These are phyloP conservation scores for Gymnopilus dilepis DNA, from an alignment of 768 basidiomycete species.

Conservation along the genomic window DNA sequence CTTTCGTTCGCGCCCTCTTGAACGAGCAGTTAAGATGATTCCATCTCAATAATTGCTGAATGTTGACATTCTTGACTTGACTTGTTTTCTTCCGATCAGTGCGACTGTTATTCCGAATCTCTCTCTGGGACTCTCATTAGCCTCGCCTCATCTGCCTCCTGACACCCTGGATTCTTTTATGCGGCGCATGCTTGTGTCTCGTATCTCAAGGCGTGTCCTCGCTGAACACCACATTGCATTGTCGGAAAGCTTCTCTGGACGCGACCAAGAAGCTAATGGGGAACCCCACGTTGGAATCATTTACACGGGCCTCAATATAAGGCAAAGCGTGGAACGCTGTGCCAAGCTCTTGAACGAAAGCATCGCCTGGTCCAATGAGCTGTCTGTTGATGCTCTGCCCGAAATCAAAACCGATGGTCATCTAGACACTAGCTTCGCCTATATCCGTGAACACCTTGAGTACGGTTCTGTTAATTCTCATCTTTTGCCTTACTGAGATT, in stretches of 20 bases:
- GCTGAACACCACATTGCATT: conserved; percentile 90
- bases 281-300: conserved; percentile 86
- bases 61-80: conserved; percentile 8
- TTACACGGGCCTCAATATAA: conserved; percentile 73
- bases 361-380: conserved; percentile 49
- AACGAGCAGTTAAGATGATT: conserved; percentile 70
- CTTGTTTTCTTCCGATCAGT: conserved; percentile 38
- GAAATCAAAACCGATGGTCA: conserved; percentile 78
- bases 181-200: conserved; percentile 89
- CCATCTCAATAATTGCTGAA: conserved; percentile 9
- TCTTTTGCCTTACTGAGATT: conserved; percentile 4
- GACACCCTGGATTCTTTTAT: conserved; percentile 87
- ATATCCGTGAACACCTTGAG: conserved; percentile 89
- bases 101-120: conserved; percentile 81
- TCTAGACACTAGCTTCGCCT: conserved; percentile 71
- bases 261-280: conserved; percentile 36
- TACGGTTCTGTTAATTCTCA: conserved; percentile 38
- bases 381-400: conserved; percentile 44
- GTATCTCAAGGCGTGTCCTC: conserved; percentile 88
- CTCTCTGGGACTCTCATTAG: conserved; percentile 83
- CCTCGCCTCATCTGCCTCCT: conserved; percentile 78
- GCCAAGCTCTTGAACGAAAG: conserved; percentile 56
- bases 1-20: conserved; percentile 66
- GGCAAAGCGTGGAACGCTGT: conserved; percentile 74
- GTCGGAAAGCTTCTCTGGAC: conserved; percentile 58